phyloP scores from a whole-genome alignment of 2,329 filamentous ascomycete genomes.

The Colletotrichum sojae region DNA sequence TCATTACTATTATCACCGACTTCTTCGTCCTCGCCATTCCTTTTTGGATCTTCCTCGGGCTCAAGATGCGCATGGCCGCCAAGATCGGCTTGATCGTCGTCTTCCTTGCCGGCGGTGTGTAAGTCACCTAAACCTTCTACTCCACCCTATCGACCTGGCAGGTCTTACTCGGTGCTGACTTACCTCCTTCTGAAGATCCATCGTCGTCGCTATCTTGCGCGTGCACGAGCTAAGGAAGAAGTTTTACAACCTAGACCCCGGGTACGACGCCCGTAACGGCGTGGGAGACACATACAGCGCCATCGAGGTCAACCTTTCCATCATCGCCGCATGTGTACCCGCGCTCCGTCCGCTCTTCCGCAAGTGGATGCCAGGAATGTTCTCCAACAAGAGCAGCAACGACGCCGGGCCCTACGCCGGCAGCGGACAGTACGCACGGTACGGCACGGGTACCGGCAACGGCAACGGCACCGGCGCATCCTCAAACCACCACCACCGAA shows the following conservation, averaged over 20 bases:
- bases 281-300: conserved; percentile 49
- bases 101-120: conserved; percentile 50
- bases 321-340: conserved; percentile 55
- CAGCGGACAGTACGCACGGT: background rate
- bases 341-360: conserved; percentile 54
- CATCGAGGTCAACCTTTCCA: conserved; percentile 56
- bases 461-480: background rate
- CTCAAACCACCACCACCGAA: background rate
- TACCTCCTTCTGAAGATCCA: conserved; percentile 15
- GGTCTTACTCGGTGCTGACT: background rate
- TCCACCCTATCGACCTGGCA: rapidly evolving
- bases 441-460: conserved; percentile 15
- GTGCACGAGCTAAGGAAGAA: conserved; percentile 32
- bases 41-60: conserved; percentile 51
- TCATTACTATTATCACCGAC: conserved; percentile 58
- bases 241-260: conserved; percentile 25
- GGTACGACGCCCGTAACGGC: conserved; percentile 46
- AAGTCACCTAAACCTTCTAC: conserved; percentile 11
- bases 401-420: no score
- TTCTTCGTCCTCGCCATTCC: conserved; percentile 55
- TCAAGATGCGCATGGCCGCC: conserved; percentile 50
- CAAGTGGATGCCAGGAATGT: conserved; percentile 46
- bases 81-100: conserved; percentile 53
- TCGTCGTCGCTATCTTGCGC: conserved; percentile 24
- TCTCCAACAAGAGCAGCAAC: conserved; percentile 30